Evolutionary conservation across 306 rosid species (phyloP), one percentile per base, ranked within the genome.

Genomic region (Quercus agrifolia): DNA sequence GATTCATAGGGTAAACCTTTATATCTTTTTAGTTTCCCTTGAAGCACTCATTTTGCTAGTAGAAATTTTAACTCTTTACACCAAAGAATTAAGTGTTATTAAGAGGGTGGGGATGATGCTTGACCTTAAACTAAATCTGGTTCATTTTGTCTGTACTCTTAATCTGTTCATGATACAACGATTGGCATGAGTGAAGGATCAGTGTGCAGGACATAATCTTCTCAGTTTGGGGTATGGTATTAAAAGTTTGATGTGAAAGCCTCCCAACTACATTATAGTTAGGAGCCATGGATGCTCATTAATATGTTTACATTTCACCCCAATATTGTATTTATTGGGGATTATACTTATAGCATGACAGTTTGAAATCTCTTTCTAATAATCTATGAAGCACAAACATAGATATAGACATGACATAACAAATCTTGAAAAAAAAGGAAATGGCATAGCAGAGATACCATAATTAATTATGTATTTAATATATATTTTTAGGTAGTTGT

Each of bases 191-290:
- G 62, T 23, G 12, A 74, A 38, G 23, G 1, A 33, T 56, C 18
- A 17, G 35, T 20, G 8, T 46, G 66, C 33, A 78, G 52, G 79
- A 77, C 71, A 57, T 41, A 23, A 68, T 52, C 74, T 77, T 77
- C 59, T 81, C 23, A 10, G 61, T 38, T 76, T 63, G 81, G 74
- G 70, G 35, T 80, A 70, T 10, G 61, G 74, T 57, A 55, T 81
- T 83, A 74, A 62, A 75, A 83, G 74, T 83, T 72, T 78, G 81
- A 73, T 84, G 83, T 55, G 86, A 79, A 79, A 78, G 86, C 56
- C 82, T 64, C 79, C 74, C 77, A 74, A 57, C 81, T 66, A 63
- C 77, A 70, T 46, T 77, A 52, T 58, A 35, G 73, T 46, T 57
- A 77, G 72, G 41, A 77, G 28, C 71, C 27, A 70, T 68, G 30